Evolutionary conservation across 176 grass and related monocot genomes (phyloP), one percentile per base, ranked within the genome.

Genomic region (Aegilops tauschii): DNA sequence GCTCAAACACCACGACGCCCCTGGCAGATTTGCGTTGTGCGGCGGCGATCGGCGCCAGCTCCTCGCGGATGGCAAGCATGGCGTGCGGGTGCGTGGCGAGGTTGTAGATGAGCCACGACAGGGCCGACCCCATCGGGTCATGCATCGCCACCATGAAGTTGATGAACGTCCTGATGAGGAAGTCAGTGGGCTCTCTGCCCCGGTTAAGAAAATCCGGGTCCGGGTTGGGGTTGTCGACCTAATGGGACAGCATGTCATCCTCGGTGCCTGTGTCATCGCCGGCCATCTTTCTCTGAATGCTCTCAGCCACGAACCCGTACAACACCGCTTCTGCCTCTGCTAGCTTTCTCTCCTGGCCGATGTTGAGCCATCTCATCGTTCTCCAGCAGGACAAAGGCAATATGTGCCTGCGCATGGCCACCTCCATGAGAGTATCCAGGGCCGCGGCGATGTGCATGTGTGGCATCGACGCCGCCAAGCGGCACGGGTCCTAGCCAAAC

Each of bases 21-120:
- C 6, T 5, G 13, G 0, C 1, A 2, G 6, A 1, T 18, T 36
- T 36, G 32, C 36, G 36, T 36, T 31, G 31, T 8, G 31, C 6
- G 6, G 31, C 17, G 6, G 31, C 17, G 8, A 69, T 36, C 0
- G 66, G 66, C 8, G 16, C 16, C 3, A 69, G 31, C 17, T 69
- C 66, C 7, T 69, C 1, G 0, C 31, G 17, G 3, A 69, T 35
- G 32, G 6, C 30, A 3, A 10, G 3, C 8, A 69, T 17, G 5
- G 36, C 73, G 1, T 8, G 30, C 0, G 6, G 80, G 80, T 40
- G 72, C 12, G n/a, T 52, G 12, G 65, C 68, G 7, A 91, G 70
- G 23, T 65, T 37, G 84, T 86, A 91, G n/a, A 91, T 23, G 34
- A 91, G 65, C 85, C 89, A 91, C 1, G 85, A 17, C 8, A 91